These are phyloP conservation scores for Phaeodactylum tricornutum DNA, from an alignment of 108 stramenopile genomes.

Conservation along the genomic window DNA sequence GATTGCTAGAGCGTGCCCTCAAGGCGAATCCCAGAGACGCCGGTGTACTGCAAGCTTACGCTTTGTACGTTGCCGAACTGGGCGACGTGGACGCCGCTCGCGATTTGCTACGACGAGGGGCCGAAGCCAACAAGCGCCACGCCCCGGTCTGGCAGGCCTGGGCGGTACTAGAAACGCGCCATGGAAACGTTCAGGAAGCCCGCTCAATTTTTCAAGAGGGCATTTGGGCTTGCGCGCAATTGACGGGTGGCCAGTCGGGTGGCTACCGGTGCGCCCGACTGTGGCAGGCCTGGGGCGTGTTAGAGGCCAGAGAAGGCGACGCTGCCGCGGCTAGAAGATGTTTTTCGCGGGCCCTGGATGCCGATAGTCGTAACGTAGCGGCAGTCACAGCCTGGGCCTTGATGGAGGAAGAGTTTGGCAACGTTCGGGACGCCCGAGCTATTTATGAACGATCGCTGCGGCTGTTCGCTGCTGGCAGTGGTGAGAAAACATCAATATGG, in stretches of 20 bases:
- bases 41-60: constrained; percentile 81
- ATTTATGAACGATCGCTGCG: constrained; percentile 61
- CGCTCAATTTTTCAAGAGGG: constrained; percentile 82
- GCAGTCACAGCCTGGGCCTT: constrained; percentile 76
- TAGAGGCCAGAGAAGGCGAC: constrained; percentile 71
- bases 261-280: constrained; percentile 73
- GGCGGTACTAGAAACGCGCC: constrained; percentile 82
- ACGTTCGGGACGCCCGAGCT: constrained; percentile 49
- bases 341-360: constrained; percentile 80
- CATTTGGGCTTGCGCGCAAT: constrained; percentile 80
- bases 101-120: constrained; percentile 59
- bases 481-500: constrained; percentile 59
- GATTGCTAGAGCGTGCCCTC: constrained; percentile 76
- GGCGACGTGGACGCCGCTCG: constrained; percentile 78
- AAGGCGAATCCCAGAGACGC: constrained; percentile 75
- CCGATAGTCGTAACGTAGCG: constrained; percentile 76
- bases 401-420: constrained; percentile 70
- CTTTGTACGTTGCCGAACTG: constrained; percentile 68
- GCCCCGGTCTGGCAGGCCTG: constrained; percentile 86
- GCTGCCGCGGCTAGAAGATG: constrained; percentile 74
- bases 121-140: constrained; percentile 73
- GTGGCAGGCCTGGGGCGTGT: constrained; percentile 89
- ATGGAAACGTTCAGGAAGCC: constrained; percentile 58
- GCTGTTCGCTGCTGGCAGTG: constrained; percentile 55
- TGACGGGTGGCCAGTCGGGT: constrained; percentile 73